Base-by-base conservation (phyloP, 2,329 filamentous ascomycete genomes). In the Dactylella cylindrospora region DNA sequence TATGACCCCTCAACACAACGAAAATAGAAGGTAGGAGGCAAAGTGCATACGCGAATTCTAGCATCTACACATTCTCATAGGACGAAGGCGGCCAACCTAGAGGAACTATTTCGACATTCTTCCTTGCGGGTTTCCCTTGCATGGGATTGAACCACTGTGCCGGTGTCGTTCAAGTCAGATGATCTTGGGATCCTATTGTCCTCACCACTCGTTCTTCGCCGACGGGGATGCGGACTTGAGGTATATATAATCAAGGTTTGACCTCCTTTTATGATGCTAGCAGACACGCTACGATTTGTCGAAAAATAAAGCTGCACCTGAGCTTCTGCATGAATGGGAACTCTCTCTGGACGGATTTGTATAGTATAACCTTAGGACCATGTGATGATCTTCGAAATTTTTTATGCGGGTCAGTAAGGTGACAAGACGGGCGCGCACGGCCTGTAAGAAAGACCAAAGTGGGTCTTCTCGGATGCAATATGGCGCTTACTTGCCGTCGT, bases 401-500 rank as follows among this genome's bases (percentile, higher is more conserved):
- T 28, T 39, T 44, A 50, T 62, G 57, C 49, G 25, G 49, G 49
- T 44, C 28, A 44, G n/a, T n/a, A n/a, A 49, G 22, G 29, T 41
- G 47, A 61, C 49, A 54, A 62, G 57, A 54, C 43, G 57, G 49
- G 57, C 55, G 57, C 55, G 55, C 55, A 61, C 55, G 55, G 55
- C 57, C 49, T 62, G 57, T 35, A 33, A n/a, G n/a, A 54, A 62
- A 29, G 57, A 50, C 43, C 29, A 26, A 35, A 38, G 41, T 46
- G 50, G 49, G 57, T 28, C 28, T 29, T 20, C 20, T 31, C 57
- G 57, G 57, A 62, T 62, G 57, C 57, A 62, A 39, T 54, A 62
- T 62, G 57, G 57, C 57, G 57, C 57, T 62, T 62, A 62, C 57
- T 38, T 54, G 57, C 57, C 57, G 57, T 62, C 57, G 57, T 62